These are phyloP conservation scores for Rutstroemia sp. DNA, from an alignment of 2,329 filamentous ascomycete genomes.

Conservation along the genomic window DNA sequence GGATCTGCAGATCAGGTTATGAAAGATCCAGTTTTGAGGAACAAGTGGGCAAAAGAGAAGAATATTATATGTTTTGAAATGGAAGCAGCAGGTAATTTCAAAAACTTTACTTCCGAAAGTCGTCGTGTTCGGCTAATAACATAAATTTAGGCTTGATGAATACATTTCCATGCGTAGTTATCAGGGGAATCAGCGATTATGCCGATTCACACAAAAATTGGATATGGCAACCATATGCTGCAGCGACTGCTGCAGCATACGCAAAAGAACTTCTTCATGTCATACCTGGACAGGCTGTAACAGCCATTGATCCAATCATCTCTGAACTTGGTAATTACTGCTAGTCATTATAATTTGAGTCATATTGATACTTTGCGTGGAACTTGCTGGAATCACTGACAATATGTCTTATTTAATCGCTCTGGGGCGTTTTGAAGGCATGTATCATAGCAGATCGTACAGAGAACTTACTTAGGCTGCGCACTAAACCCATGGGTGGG, in stretches of 20 bases:
- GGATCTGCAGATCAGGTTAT: slow-evolving; percentile 9
- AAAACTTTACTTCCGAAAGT: neutral
- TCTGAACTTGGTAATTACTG: neutral
- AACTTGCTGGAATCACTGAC: neutral
- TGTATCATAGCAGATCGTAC: no score
- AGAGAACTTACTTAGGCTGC: no score
- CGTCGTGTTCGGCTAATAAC: neutral
- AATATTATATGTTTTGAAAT: slow-evolving; percentile 9
- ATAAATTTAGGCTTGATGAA: slow-evolving; percentile 9
- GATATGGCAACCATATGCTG: slow-evolving; percentile 12
- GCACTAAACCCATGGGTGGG: no score
- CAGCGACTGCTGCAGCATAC: slow-evolving; percentile 11
- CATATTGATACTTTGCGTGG: neutral
- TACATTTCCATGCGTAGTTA: slow-evolving; percentile 11
- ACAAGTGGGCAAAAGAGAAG: slow-evolving; percentile 1
- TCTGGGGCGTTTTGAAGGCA: no score
- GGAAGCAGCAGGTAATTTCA: slow-evolving; percentile 8
- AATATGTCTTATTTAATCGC: no score
- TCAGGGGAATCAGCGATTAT: slow-evolving; percentile 14
- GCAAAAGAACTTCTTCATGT: slow-evolving; percentile 8
- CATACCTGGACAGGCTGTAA: neutral
- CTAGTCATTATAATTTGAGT: neutral
- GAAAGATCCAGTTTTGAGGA: slow-evolving; percentile 1
- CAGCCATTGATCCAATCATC: neutral
- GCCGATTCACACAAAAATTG: slow-evolving; percentile 14